Evolutionary conservation across 2,329 filamentous ascomycete species (phyloP).

Genomic region (Acephala macrosclerotiorum): DNA sequence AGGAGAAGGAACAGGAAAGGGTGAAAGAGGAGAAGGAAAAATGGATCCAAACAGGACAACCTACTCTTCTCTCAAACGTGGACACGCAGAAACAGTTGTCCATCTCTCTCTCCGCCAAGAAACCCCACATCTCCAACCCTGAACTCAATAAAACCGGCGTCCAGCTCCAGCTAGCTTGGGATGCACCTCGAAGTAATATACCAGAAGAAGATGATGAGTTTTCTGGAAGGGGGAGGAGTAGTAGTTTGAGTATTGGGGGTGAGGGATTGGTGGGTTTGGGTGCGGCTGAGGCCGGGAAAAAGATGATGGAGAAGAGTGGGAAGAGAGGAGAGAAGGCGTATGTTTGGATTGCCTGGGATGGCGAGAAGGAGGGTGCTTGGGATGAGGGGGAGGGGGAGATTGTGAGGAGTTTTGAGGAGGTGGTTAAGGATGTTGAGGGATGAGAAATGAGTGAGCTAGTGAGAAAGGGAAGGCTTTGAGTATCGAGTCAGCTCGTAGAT

Average conservation of each 20-base stretch:
- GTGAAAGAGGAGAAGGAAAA: background rate
- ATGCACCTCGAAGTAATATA: slow-evolving; percentile 21
- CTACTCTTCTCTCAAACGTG: slow-evolving; percentile 25
- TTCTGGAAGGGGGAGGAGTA: background rate
- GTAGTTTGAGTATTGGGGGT: slow-evolving; percentile 5
- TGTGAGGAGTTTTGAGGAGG: slow-evolving; percentile 33
- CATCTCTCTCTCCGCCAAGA: slow-evolving; percentile 4
- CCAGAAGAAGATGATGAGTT: slow-evolving; percentile 4
- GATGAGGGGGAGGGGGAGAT: slow-evolving; percentile 31
- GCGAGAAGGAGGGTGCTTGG: slow-evolving; percentile 13
- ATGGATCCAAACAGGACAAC: slow-evolving; percentile 29
- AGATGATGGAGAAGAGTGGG: slow-evolving; percentile 16
- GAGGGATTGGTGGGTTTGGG: slow-evolving; percentile 6
- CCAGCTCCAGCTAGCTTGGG: slow-evolving; percentile 26
- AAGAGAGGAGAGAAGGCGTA: slow-evolving; percentile 34
- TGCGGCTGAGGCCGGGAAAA: slow-evolving; percentile 18
- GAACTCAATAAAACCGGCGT: background rate
- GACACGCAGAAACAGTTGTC: slow-evolving; percentile 27
- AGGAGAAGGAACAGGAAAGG: background rate
- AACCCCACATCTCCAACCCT: background rate
- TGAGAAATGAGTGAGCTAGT: too few species aligned
- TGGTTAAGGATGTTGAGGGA: slow-evolving; percentile 36
- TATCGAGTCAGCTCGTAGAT: too few species aligned
- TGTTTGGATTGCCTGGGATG: slow-evolving; percentile 34
- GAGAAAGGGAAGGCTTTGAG: too few species aligned